Percentiles rank a stretch among this genome's conserved stretches.
Conservation (phyloP, 1,284 basidiomycete species). For the Fistulinella cinereoalba region DNA sequence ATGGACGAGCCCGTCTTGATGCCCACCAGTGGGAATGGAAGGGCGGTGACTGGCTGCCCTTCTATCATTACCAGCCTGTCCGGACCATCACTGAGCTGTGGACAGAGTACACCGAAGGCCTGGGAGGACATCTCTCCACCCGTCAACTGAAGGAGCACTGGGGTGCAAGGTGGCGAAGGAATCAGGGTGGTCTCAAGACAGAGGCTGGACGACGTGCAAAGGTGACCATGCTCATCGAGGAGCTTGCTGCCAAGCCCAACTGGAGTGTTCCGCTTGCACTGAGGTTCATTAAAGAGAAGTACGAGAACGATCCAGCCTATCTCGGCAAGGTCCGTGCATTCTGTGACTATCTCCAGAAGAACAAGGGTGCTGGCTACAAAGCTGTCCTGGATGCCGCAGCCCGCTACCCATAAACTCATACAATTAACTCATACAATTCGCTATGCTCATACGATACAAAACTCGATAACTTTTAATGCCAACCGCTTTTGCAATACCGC, state of each 20-base stretch:
- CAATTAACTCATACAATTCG: too few species aligned
- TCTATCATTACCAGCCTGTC: constrained; percentile 9
- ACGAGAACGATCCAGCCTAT: constrained; percentile 6
- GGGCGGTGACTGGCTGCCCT: constrained; percentile 9
- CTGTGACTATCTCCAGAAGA: constrained; percentile 13
- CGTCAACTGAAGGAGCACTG: constrained; percentile 13
- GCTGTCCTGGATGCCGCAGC: constrained; percentile 6
- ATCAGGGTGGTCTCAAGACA: constrained; percentile 12
- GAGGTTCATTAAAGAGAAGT: constrained; percentile 15
- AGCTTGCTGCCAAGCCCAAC: constrained; percentile 10
- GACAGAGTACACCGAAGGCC: constrained; percentile 14
- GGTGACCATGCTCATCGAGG: constrained; percentile 9
- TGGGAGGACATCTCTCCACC: constrained; percentile 11
- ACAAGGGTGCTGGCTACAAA: constrained; percentile 1
- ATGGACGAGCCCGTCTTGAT: constrained; percentile 1
- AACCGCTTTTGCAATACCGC: too few species aligned
- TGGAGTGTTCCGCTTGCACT: constrained; percentile 14
- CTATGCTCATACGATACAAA: too few species aligned
- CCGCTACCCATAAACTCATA: neutral
- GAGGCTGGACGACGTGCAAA: constrained; percentile 8
- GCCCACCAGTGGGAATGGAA: constrained; percentile 13
- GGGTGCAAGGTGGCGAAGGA: constrained; percentile 13
- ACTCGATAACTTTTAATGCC: too few species aligned
- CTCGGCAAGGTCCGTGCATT: constrained; percentile 9
- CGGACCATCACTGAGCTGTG: constrained; percentile 11